These are phyloP conservation scores for Trifolium pratense DNA, from an alignment of 306 rosid species.

Conservation along the genomic window DNA sequence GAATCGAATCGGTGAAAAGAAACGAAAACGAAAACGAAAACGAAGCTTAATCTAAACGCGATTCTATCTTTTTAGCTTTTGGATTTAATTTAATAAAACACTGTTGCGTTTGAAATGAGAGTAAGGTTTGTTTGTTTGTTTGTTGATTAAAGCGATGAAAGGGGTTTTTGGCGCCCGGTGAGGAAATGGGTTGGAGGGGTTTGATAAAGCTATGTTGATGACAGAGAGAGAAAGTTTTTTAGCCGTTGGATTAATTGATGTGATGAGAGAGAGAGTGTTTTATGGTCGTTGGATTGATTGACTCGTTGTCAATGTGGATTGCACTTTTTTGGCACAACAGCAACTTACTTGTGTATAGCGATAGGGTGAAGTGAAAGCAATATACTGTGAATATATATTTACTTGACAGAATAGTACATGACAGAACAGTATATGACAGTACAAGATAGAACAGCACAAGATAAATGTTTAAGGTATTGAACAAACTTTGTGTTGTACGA, in stretches of 20 bases:
- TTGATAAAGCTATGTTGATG: constrained; percentile 26
- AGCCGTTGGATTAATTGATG: constrained; percentile 41
- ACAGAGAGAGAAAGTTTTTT: background rate
- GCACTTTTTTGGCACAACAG: constrained; percentile 21
- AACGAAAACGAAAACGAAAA: background rate
- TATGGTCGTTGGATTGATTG: constrained; percentile 39
- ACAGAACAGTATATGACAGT: too few species aligned
- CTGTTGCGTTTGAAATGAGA: constrained; percentile 40
- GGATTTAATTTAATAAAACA: background rate
- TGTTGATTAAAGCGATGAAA: constrained; percentile 44
- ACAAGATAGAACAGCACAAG: too few species aligned
- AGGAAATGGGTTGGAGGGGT: constrained; percentile 47
- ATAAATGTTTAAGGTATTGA: too few species aligned
- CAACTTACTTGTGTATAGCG: constrained; percentile 6
- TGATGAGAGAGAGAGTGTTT: background rate
- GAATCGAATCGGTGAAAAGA: constrained; percentile 14
- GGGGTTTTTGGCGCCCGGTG: constrained; percentile 88
- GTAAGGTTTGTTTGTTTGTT: constrained; percentile 37
- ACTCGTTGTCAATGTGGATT: constrained; percentile 32
- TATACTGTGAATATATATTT: too few species aligned
- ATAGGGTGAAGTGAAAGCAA: constrained; percentile 1
- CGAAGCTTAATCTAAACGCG: constrained; percentile 40
- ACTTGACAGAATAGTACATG: too few species aligned
- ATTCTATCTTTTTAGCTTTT: background rate
- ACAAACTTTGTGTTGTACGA: too few species aligned